phyloP scores from a whole-genome alignment of 441 rosid genomes.

The Eruca vesicaria region DNA sequence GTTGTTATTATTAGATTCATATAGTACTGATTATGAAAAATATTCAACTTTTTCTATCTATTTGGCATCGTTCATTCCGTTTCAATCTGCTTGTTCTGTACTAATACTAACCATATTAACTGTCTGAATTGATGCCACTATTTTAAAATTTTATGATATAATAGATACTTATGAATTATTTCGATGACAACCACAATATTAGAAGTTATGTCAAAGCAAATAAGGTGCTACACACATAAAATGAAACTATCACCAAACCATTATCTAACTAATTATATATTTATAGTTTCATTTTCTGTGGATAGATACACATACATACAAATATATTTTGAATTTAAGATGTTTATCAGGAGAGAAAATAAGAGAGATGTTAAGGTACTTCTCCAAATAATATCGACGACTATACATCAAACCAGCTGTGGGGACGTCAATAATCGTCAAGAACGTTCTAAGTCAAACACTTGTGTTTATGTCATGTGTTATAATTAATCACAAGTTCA shows the following conservation, averaged over 20 bases:
- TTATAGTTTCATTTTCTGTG: not conserved
- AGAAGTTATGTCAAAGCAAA: too few species aligned
- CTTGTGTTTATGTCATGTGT: slow-evolving; percentile 6
- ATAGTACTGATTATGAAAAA: not conserved
- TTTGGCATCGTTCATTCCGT: not conserved
- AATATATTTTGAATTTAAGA: not conserved
- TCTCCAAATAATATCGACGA: not conserved
- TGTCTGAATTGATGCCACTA: not conserved
- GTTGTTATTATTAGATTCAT: not conserved
- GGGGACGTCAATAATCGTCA: slow-evolving; percentile 1
- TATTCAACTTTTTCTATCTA: not conserved
- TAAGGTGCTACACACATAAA: not conserved
- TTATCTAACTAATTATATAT: not conserved
- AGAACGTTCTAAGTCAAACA: slow-evolving; percentile 19
- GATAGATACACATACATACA: not conserved
- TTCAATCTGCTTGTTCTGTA: not conserved
- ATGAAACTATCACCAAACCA: not conserved
- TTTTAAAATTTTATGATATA: not conserved
- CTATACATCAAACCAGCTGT: not conserved
- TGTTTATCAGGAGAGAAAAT: not conserved
- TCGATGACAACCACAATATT: not conserved
- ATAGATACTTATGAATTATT: not conserved
- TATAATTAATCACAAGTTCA: not conserved
- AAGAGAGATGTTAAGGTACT: not conserved
- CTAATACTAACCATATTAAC: too few species aligned